Evolutionary conservation across 176 grass and related monocot genomes (phyloP).

Genomic region (Coix lacrymajobi): DNA sequence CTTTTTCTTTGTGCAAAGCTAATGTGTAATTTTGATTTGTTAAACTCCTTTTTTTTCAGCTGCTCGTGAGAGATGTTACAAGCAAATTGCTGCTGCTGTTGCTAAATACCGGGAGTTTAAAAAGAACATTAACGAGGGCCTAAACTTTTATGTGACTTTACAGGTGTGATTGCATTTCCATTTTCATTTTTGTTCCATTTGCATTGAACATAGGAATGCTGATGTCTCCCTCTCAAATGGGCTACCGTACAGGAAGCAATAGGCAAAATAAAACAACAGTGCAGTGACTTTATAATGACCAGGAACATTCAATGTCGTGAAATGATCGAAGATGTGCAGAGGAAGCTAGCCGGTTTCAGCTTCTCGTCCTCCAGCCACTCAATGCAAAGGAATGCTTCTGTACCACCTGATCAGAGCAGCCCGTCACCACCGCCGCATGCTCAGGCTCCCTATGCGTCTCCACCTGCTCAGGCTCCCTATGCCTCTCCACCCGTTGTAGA

Average conservation of each 20-base stretch:
- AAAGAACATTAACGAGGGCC: conserved; percentile 87
- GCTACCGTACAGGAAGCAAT: conserved; percentile 72
- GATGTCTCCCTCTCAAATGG: not conserved
- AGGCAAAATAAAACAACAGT: conserved; percentile 85
- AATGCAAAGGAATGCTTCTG: conserved; percentile 45
- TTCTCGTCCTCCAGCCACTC: conserved; percentile 51
- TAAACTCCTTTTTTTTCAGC: conserved; percentile 46
- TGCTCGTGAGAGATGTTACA: conserved; percentile 88
- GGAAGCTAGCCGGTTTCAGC: conserved; percentile 82
- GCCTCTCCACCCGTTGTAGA: conserved; percentile 30
- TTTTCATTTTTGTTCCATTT: conserved; percentile 16
- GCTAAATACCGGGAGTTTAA: conserved; percentile 87
- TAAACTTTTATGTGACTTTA: conserved; percentile 91
- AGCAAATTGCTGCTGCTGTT: conserved; percentile 87
- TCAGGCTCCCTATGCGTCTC: conserved; percentile 35
- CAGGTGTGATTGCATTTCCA: conserved; percentile 51
- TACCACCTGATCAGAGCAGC: conserved; percentile 45
- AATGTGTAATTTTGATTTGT: conserved; percentile 5
- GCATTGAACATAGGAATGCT: conserved; percentile 6
- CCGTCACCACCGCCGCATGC: conserved; percentile 33
- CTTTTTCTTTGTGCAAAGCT: not conserved
- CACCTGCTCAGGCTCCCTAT: conserved; percentile 39
- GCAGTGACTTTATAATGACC: conserved; percentile 90
- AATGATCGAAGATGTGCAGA: conserved; percentile 97
- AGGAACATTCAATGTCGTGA: conserved; percentile 95